Evolutionary conservation across 2,329 filamentous ascomycete genomes (phyloP), one percentile per base, ranked within the genome.

Genomic region (Aspergillus versicolor): DNA sequence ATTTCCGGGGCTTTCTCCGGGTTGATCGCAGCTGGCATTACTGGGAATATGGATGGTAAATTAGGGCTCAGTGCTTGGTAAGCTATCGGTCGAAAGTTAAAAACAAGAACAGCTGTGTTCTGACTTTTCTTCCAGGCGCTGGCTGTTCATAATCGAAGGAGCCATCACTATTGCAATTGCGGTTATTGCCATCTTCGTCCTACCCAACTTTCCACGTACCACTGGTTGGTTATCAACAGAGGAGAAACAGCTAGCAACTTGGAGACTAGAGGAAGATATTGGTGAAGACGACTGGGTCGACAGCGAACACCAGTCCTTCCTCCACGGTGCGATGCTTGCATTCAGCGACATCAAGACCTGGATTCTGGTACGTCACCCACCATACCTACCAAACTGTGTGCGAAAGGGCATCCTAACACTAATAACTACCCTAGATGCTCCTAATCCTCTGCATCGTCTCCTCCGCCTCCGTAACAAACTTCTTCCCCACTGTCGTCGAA

Each of bases 401-500:
- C 9, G 27, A 11, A 30, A 30, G 2, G 27, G 3, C 9, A 30
- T 30, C 8, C 27, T 30, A 30, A 30, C 27, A 30, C 27, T 30
- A 30, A 30, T 30, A 8, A 9, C 27, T 30, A 30, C 9, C 3
- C 3, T 9, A 30, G 27, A 30, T 30, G 27, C 27, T 30, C 9
- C 27, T 30, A 4, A 75, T 88, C 42, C 82, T 86, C 61, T 80
- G 84, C 32, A 83, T 85, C 58, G 82, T 81, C 34, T 77, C 79
- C 15, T 79, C 80, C 24, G 84, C 80, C 48, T 83, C 83, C 7
- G 83, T 88, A 11, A 87, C 84, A 37, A 88, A 87, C 70, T 89
- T 88, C 76, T 87, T 88, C 73, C 86, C 86, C 0, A 88, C 88
- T 0, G 86, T 92, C 54, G 88, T 91, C 48, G 77, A 81, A 57